phyloP scores from a whole-genome alignment of 768 basidiomycete species.

The Suillus ampliporus region DNA sequence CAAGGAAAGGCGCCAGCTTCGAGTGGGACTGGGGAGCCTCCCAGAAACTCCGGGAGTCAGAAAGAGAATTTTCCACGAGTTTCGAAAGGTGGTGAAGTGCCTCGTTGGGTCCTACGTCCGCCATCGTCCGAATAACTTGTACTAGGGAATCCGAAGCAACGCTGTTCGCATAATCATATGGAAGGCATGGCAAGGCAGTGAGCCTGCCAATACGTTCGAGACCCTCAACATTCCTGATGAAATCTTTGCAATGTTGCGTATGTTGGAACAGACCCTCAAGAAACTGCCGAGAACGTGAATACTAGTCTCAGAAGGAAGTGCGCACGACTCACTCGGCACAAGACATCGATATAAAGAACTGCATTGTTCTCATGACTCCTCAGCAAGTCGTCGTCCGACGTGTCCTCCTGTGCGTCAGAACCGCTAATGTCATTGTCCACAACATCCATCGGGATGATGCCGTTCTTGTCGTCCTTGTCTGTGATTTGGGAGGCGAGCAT shows the following conservation, averaged over 20 bases:
- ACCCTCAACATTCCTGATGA: constrained; percentile 76
- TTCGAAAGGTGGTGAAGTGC: constrained; percentile 73
- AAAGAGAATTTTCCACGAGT: constrained; percentile 72
- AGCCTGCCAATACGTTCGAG: constrained; percentile 77
- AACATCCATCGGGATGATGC: constrained; percentile 51
- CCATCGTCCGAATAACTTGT: constrained; percentile 87
- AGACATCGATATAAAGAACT: constrained; percentile 78
- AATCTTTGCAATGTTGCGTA: constrained; percentile 87
- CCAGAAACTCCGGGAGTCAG: constrained; percentile 78
- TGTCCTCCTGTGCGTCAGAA: constrained; percentile 22
- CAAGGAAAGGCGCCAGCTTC: constrained; percentile 68
- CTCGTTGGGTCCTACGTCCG: constrained; percentile 81
- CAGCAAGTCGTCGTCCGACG: constrained; percentile 39
- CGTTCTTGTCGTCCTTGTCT: constrained; percentile 5
- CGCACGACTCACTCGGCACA: constrained; percentile 65
- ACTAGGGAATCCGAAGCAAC: constrained; percentile 87
- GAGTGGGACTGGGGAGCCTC: constrained; percentile 55
- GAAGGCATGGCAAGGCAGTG: constrained; percentile 83
- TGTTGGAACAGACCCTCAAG: constrained; percentile 96
- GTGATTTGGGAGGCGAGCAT: constrained; percentile 32
- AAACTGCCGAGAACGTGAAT: constrained; percentile 58
- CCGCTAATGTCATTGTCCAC: constrained; percentile 28
- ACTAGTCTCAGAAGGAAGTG: constrained; percentile 1
- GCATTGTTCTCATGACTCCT: constrained; percentile 77
- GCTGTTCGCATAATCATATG: constrained; percentile 87